These are phyloP conservation scores for Heliamphora pulchella DNA, from an alignment of 179 eudicot species.

Conservation along the genomic window DNA sequence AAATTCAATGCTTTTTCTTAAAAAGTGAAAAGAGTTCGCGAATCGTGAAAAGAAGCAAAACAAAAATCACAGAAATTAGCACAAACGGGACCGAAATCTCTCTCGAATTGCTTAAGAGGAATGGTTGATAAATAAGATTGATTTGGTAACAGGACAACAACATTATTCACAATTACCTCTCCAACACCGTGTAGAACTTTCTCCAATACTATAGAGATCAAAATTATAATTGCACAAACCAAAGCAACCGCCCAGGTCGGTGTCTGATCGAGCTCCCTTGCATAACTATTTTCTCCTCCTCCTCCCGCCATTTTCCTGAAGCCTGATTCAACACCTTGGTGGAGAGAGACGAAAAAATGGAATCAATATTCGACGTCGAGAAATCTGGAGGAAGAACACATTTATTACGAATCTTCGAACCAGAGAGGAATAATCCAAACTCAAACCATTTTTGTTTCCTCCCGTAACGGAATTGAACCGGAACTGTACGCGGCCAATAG, in stretches of 20 bases:
- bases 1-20: too few species aligned
- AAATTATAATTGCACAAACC: conserved; percentile 52
- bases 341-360: background rate
- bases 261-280: conserved; percentile 62
- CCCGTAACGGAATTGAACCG: conserved; percentile 21
- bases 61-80: too few species aligned
- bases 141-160: too few species aligned
- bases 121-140: background rate
- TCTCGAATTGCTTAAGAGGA: too few species aligned
- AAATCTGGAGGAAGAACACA: background rate
- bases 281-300: conserved; percentile 12
- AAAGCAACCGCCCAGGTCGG: conserved; percentile 90
- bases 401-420: background rate
- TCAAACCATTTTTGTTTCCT: background rate
- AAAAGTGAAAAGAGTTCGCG: too few species aligned
- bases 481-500: conserved; percentile 8
- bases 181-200: conserved; percentile 49
- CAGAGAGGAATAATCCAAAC: background rate
- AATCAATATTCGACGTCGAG: background rate
- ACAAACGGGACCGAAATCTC: too few species aligned
- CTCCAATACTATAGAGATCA: conserved; percentile 61
- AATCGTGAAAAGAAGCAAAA: too few species aligned
- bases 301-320: conserved; percentile 43
- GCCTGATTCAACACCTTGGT: background rate
- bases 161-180: conserved; percentile 27